Percentiles rank a stretch among this genome's conserved stretches.
These are phyloP conservation scores for Solanum tarapatanum DNA, from an alignment of 257 asterid genomes.

Conservation along the genomic window DNA sequence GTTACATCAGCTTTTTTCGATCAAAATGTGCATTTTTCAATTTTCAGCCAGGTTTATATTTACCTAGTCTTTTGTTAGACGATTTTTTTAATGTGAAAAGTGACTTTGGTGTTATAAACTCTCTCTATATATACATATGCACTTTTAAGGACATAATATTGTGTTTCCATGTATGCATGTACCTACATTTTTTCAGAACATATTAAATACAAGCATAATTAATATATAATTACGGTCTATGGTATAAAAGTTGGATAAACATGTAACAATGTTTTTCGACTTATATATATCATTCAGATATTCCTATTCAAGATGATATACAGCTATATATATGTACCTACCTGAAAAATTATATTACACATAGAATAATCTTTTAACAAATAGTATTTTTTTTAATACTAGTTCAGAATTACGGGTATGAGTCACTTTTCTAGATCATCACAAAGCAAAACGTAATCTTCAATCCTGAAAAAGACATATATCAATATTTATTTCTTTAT, in stretches of 20 bases:
- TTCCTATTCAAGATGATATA: background rate
- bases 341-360: background rate
- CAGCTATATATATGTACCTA: background rate
- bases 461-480: background rate
- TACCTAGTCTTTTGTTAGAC: too few relatives aligned
- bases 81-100: too few relatives aligned
- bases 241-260: background rate
- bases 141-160: too few relatives aligned
- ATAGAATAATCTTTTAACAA: too few relatives aligned
- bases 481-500: background rate
- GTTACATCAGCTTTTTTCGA: background rate
- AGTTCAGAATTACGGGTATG: background rate
- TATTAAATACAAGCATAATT: background rate
- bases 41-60: too few relatives aligned
- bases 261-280: background rate
- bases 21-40: too few relatives aligned
- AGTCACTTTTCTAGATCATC: background rate
- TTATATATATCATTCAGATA: background rate
- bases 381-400: background rate
- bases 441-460: background rate
- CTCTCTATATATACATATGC: too few relatives aligned
- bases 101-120: too few relatives aligned
- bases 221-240: too few relatives aligned
- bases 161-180: background rate
- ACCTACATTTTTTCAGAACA: background rate